phyloP scores from a whole-genome alignment of 106 monocot species.

The Agapanthus africanus region DNA sequence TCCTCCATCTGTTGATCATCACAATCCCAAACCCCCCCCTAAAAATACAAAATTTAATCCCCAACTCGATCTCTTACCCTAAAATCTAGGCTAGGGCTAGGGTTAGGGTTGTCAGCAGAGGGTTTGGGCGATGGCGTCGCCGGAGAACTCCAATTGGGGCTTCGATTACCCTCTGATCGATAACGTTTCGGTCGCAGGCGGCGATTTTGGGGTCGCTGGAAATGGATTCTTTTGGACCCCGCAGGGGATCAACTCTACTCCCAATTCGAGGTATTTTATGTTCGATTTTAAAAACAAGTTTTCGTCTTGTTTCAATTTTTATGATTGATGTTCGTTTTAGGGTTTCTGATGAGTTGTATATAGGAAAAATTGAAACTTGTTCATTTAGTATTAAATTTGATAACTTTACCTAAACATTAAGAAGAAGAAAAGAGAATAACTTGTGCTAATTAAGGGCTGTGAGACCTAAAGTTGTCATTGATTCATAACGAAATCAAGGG shows the following conservation, averaged over 20 bases:
- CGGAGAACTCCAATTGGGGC: constrained; percentile 40
- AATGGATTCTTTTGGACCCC: constrained; percentile 31
- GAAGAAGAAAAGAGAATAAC: neutral
- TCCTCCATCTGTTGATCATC: too few relatives aligned
- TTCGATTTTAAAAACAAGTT: neutral
- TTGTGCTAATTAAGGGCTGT: neutral
- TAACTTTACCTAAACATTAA: neutral
- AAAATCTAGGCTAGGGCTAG: constrained; percentile 3
- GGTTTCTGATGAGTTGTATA: neutral
- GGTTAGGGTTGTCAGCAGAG: constrained; percentile 6
- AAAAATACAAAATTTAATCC: too few relatives aligned
- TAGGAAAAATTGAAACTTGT: neutral
- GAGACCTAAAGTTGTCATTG: too few relatives aligned
- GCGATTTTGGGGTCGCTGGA: constrained; percentile 21
- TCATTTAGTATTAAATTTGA: neutral
- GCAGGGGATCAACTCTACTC: constrained; percentile 13
- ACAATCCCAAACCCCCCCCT: too few relatives aligned
- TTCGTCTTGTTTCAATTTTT: neutral
- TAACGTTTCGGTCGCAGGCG: constrained; percentile 19
- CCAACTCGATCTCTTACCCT: too few relatives aligned
- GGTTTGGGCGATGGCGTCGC: constrained; percentile 28
- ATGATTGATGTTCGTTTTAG: neutral
- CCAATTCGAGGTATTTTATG: neutral
- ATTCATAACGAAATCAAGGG: too few relatives aligned
- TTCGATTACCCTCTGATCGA: constrained; percentile 48